phyloP scores from a whole-genome alignment of 106 monocot genomes.

The Dendrobium officinale region DNA sequence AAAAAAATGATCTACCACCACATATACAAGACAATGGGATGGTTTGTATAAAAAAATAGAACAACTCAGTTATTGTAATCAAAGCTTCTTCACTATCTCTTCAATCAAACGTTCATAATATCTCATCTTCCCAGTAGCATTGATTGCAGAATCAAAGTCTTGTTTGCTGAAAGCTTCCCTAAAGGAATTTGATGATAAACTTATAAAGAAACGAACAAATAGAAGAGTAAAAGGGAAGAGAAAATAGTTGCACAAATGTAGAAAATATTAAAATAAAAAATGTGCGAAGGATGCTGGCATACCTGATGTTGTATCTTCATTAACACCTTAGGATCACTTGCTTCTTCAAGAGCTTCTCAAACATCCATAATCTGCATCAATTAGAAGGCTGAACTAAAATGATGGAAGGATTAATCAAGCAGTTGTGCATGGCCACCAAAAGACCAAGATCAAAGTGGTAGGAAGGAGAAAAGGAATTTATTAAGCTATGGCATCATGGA shows the following conservation, averaged over 20 bases:
- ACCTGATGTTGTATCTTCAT: slow-evolving; percentile 54
- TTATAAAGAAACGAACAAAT: not conserved
- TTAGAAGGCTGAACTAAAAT: not conserved
- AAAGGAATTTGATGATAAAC: slow-evolving; percentile 28
- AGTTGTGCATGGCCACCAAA: not conserved
- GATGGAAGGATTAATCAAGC: not conserved
- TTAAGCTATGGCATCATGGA: no score
- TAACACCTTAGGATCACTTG: slow-evolving; percentile 33
- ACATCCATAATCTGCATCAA: slow-evolving; percentile 68
- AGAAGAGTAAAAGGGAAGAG: not conserved
- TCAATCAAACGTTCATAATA: slow-evolving; percentile 83
- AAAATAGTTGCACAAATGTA: not conserved
- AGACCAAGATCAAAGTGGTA: not conserved
- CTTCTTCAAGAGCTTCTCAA: slow-evolving; percentile 67
- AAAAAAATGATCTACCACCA: not conserved
- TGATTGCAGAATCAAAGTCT: slow-evolving; percentile 42
- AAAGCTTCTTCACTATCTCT: slow-evolving; percentile 77
- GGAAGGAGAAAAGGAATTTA: not conserved
- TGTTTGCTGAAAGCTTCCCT: slow-evolving; percentile 40
- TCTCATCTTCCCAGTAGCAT: slow-evolving; percentile 62
- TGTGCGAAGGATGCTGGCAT: not conserved
- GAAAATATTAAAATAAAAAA: not conserved
- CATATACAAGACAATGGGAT: not conserved
- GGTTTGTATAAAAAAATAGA: not conserved
- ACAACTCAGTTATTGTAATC: slow-evolving; percentile 6